Evolutionary conservation across 1,284 basidiomycete genomes (phyloP).

Genomic region (Sanguinoderma infundibulare): DNA sequence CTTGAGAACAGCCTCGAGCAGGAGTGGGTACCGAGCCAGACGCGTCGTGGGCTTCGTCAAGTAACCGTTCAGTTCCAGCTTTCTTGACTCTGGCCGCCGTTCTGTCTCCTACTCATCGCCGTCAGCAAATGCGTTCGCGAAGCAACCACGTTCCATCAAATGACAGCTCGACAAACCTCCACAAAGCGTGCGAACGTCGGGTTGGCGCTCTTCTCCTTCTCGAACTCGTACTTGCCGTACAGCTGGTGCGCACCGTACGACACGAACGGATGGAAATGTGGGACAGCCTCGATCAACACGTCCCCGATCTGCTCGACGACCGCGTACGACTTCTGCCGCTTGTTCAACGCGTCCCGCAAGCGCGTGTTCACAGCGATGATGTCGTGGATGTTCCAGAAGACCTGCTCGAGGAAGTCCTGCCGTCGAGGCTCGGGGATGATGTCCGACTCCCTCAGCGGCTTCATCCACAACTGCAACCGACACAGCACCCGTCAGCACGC

Average conservation of each 20-base stretch:
- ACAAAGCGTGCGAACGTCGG: slow-evolving; percentile 96
- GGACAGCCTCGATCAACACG: slow-evolving; percentile 88
- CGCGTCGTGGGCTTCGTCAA: slow-evolving; percentile 98
- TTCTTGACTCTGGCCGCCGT: slow-evolving; percentile 92
- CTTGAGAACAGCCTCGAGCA: slow-evolving; percentile 93
- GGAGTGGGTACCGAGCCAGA: slow-evolving; percentile 92
- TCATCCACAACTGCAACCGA: slow-evolving; percentile 80
- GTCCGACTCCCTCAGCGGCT: slow-evolving; percentile 78
- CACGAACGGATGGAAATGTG: slow-evolving; percentile 92
- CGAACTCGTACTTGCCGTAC: slow-evolving; percentile 99
- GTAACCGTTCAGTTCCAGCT: slow-evolving; percentile 97
- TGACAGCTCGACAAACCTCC: slow-evolving; percentile 61
- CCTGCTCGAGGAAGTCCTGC: slow-evolving; percentile 89
- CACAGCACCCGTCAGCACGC: background rate
- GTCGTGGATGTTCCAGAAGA: slow-evolving; percentile 98
- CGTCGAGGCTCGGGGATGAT: slow-evolving; percentile 81
- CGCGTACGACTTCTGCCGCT: slow-evolving; percentile 93
- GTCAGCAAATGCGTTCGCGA: slow-evolving; percentile 1
- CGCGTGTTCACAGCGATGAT: slow-evolving; percentile 92
- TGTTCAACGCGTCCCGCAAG: slow-evolving; percentile 91
- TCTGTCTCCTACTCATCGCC: slow-evolving; percentile 72
- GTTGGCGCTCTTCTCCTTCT: slow-evolving; percentile 96
- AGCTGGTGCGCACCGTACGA: slow-evolving; percentile 96
- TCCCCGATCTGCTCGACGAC: slow-evolving; percentile 94
- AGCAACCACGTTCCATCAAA: background rate